phyloP scores from a whole-genome alignment of 371 early-diverging fungal species.

The Apophysomyces ossiformis region DNA sequence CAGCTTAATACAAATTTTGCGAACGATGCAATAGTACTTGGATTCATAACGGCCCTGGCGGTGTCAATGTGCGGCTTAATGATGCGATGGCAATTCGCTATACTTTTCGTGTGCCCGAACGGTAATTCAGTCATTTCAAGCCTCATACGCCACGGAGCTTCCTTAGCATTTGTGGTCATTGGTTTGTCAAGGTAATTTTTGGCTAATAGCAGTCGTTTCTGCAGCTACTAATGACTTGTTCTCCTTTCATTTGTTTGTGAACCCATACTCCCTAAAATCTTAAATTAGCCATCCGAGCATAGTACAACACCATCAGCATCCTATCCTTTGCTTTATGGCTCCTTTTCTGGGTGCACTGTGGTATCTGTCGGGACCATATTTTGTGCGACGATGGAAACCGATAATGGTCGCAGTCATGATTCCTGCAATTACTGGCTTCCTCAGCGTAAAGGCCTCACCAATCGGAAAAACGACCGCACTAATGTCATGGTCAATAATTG shows the following conservation, averaged over 20 bases:
- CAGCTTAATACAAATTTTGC: constrained; percentile 13
- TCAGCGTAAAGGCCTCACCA: constrained; percentile 26
- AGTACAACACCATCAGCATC: constrained; percentile 2
- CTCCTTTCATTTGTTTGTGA: neutral
- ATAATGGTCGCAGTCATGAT: constrained; percentile 22
- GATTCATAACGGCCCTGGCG: constrained; percentile 41
- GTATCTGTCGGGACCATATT: constrained; percentile 42
- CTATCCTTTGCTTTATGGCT: constrained; percentile 13
- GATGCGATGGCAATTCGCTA: constrained; percentile 43
- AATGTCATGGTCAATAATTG: constrained; percentile 38
- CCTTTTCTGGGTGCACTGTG: constrained; percentile 24
- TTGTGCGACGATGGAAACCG: constrained; percentile 31
- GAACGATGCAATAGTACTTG: constrained; percentile 38
- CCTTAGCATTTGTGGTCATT: constrained; percentile 18
- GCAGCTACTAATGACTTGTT: neutral
- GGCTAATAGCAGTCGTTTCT: neutral
- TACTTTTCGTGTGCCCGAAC: constrained; percentile 31
- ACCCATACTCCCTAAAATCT: neutral
- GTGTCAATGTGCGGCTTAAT: constrained; percentile 35
- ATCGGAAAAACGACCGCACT: constrained; percentile 20
- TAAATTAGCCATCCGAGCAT: constrained; percentile 18
- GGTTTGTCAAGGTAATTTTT: constrained; percentile 29
- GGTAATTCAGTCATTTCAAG: constrained; percentile 17
- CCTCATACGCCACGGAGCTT: constrained; percentile 30
- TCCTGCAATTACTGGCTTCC: constrained; percentile 32